phyloP scores from a whole-genome alignment of 2,329 filamentous ascomycete genomes.

The Diaporthe longicolla region DNA sequence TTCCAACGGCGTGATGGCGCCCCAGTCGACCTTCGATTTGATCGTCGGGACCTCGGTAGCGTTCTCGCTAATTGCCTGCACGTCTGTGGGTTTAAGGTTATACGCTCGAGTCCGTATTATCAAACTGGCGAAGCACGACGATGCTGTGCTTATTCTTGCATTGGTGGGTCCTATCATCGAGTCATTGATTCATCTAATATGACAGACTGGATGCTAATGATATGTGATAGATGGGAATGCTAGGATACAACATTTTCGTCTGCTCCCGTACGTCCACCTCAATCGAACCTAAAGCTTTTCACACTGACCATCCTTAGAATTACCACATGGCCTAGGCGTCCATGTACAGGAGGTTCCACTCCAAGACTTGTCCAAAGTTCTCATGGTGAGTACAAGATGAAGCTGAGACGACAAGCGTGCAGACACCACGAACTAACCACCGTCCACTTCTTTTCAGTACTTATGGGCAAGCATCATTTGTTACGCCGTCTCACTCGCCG shows the following conservation, averaged over 20 bases:
- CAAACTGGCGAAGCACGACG: constrained; percentile 17
- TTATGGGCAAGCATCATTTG: constrained; percentile 24
- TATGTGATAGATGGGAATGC: not conserved
- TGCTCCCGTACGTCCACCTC: not conserved
- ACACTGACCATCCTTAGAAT: not conserved
- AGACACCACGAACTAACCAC: not conserved
- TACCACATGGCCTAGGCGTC: constrained; percentile 7
- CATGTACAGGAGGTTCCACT: not conserved
- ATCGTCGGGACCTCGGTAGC: constrained; percentile 5
- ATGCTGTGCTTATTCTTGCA: constrained; percentile 7
- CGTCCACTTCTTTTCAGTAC: not conserved
- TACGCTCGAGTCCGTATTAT: constrained; percentile 19
- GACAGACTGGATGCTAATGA: not conserved
- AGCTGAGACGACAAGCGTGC: too few relatives aligned
- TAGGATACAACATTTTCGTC: constrained; percentile 19
- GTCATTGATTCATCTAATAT: not conserved
- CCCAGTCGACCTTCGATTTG: constrained; percentile 2
- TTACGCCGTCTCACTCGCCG: constrained; percentile 8
- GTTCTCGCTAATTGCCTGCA: constrained; percentile 11
- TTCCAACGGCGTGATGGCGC: not conserved
- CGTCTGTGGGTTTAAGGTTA: constrained; percentile 34
- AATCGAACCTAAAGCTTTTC: not conserved
- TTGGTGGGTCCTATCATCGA: not conserved
- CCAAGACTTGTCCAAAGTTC: constrained; percentile 4
- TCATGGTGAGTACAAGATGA: not conserved